Conservation (phyloP, 768 basidiomycete species). For the Asterophora parasitica region DNA sequence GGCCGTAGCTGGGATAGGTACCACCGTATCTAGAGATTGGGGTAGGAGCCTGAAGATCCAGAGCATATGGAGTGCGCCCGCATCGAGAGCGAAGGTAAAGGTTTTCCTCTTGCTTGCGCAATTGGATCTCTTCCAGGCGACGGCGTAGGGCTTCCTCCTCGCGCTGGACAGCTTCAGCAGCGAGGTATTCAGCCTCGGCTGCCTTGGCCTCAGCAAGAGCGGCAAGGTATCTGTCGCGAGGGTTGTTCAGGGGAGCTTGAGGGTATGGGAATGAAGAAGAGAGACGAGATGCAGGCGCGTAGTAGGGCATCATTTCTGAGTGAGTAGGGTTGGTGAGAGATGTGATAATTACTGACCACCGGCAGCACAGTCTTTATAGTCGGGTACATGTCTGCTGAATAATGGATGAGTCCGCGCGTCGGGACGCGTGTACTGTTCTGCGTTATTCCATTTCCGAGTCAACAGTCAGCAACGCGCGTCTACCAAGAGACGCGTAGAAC, state of each 20-base stretch:
- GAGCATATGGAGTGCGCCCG: background rate
- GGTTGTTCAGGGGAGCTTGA: conserved; percentile 12
- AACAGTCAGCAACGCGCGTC: conserved; percentile 15
- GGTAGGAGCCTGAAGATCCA: background rate
- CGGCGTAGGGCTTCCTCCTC: conserved; percentile 28
- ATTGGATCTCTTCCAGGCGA: conserved; percentile 20
- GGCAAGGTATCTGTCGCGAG: conserved; percentile 32
- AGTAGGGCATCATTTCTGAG: conserved; percentile 17
- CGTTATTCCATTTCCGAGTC: background rate
- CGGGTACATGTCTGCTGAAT: conserved; percentile 9
- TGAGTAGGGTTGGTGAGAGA: background rate
- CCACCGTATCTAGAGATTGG: background rate
- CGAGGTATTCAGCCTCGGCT: conserved; percentile 34
- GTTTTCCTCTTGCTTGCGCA: conserved; percentile 13
- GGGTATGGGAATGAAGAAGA: background rate
- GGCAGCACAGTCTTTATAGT: conserved; percentile 17
- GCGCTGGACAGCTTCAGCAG: conserved; percentile 25
- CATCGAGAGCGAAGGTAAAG: conserved; percentile 3
- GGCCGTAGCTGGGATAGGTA: conserved; percentile 3
- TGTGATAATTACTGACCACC: background rate
- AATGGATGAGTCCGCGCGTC: conserved; percentile 19
- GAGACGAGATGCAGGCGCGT: conserved; percentile 4
- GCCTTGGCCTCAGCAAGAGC: conserved; percentile 32
- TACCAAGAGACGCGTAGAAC: conserved; percentile 7
- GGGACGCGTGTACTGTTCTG: conserved; percentile 11